Base-by-base conservation (phyloP, 179 eudicot genomes). In the Nepenthes alata region DNA sequence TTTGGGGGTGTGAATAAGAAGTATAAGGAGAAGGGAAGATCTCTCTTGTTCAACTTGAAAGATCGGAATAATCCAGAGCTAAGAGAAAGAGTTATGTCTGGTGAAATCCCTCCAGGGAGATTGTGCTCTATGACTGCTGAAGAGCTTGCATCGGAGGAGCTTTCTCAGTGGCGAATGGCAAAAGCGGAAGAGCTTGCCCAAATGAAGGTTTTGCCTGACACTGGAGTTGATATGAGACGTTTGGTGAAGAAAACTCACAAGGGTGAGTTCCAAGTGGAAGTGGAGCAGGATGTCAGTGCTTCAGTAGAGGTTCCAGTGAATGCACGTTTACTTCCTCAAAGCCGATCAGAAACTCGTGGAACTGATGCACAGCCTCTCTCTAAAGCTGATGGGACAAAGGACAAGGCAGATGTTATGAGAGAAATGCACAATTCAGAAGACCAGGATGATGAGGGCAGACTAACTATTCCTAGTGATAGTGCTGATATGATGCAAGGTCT, bases 181-280 rank as follows among this genome's bases (percentile, higher is more conserved):
- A 93, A 93, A 70, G 95, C 96, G 15, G 87, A 93, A 73, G 95
- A 87, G 67, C 80, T 85, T 35, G 93, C 78, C 57, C 81, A 85
- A 61, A 81, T 85, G 95, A 81, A 80, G 70, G 95, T 89, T 70
- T 68, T 93, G 56, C 98, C 95, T 37, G 95, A 93, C 53, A 65
- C 89, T n/a, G 90, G 83, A 61, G 79, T 78, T 73, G 83, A 83
- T 70, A 79, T 80, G 65, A 83, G 93, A 59, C 85, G 94, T 53
- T 73, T 93, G 81, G 98, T 93, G 74, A 93, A 78, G 81, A 93
- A 93, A 76, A 93, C 98, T 39, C 98, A 93, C 74, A 93, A 93
- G 77, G 98, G 98, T 34, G 98, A 93, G 71, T 83, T 78, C 58
- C 87, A 87, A 75, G 98, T 93, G 53, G 95, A 89, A 70, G 70